phyloP scores from a whole-genome alignment of 352 stramenopile genomes.

The Phytophthora hybrid region DNA sequence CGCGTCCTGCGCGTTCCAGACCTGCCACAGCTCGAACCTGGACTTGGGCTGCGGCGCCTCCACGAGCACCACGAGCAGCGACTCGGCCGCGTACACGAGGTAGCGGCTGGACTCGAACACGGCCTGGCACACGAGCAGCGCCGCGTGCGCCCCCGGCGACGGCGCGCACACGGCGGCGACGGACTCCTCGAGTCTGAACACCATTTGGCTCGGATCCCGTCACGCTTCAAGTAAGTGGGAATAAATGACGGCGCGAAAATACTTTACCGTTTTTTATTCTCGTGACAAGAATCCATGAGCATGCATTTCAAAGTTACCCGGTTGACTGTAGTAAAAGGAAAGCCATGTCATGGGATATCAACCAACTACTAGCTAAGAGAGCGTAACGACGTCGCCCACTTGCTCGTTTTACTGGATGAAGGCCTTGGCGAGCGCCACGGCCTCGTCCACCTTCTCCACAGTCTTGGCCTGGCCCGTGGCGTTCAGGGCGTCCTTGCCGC shows the following conservation, averaged over 20 bases:
- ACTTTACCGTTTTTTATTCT: neutral
- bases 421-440: constrained; percentile 69
- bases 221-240: neutral
- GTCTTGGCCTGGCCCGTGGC: constrained; percentile 87
- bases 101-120: constrained; percentile 66
- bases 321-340: constrained; percentile 2
- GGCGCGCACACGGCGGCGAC: constrained; percentile 58
- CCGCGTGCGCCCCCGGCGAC: constrained; percentile 16
- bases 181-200: constrained; percentile 56
- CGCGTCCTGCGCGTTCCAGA: constrained; percentile 57
- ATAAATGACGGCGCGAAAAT: neutral
- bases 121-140: constrained; percentile 47
- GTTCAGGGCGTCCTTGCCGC: constrained; percentile 91
- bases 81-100: constrained; percentile 63
- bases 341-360: constrained; percentile 7
- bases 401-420: constrained; percentile 54
- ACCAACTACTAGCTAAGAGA: constrained; percentile 24
- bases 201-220: constrained; percentile 42
- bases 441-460: constrained; percentile 72
- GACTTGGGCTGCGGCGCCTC: constrained; percentile 39
- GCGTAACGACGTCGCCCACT: constrained; percentile 37
- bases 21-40: constrained; percentile 76
- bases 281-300: neutral
- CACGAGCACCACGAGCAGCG: constrained; percentile 68
- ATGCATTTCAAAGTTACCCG: constrained; percentile 21